These are phyloP conservation scores for Tuber umbilicatum DNA, from an alignment of 495 filamentous ascomycete genomes.

Conservation along the genomic window DNA sequence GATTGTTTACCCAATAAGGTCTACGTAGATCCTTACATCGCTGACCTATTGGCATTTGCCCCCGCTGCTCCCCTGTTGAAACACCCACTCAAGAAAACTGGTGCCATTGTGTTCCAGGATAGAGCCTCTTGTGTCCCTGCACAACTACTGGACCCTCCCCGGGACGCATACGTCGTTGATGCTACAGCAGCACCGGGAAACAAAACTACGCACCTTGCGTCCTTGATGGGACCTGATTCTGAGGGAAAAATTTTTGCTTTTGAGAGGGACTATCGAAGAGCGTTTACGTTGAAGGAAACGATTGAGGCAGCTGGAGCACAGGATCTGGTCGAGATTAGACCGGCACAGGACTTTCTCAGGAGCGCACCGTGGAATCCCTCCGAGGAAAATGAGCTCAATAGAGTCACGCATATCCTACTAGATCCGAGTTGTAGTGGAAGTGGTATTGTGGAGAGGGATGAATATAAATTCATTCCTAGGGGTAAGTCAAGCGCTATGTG, in stretches of 20 bases:
- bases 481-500: slow-evolving; percentile 42
- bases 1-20: slow-evolving; percentile 37
- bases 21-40: slow-evolving; percentile 68
- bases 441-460: slow-evolving; percentile 83
- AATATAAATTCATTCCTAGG: slow-evolving; percentile 51
- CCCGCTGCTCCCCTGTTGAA: slow-evolving; percentile 59
- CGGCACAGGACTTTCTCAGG: slow-evolving; percentile 71
- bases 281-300: slow-evolving; percentile 73
- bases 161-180: slow-evolving; percentile 71
- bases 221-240: slow-evolving; percentile 49
- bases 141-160: slow-evolving; percentile 61
- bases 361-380: slow-evolving; percentile 52
- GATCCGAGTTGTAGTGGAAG: slow-evolving; percentile 94
- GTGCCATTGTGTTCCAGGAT: slow-evolving; percentile 83
- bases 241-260: slow-evolving; percentile 55
- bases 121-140: slow-evolving; percentile 96
- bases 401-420: slow-evolving; percentile 68
- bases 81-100: slow-evolving; percentile 62
- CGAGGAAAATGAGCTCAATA: slow-evolving; percentile 49
- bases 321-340: slow-evolving; percentile 56
- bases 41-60: slow-evolving; percentile 73
- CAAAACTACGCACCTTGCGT: slow-evolving; percentile 90
- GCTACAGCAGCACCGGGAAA: slow-evolving; percentile 92
- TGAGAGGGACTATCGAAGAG: slow-evolving; percentile 61
- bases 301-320: slow-evolving; percentile 66